Base-by-base conservation (phyloP, 2,329 filamentous ascomycete species). In the Aspergillus brasiliensis region DNA sequence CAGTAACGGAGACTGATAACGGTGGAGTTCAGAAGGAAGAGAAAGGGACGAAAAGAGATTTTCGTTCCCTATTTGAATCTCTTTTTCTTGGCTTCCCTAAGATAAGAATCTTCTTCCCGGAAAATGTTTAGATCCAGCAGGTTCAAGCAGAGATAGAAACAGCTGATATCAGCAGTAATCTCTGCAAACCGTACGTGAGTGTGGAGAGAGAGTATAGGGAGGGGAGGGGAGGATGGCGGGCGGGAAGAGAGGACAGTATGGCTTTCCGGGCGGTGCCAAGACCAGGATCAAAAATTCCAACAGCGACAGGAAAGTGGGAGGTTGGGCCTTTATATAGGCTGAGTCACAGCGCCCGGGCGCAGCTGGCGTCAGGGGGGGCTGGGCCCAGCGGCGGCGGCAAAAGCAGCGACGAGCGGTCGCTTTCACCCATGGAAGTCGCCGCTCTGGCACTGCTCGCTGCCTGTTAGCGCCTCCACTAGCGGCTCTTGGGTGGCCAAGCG, bases 321-420 rank as follows among this genome's bases (percentile, higher is more conserved):
- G 71, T 68, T 72, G 71, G 68, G 64, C 65, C 73, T 71, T 77
- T 77, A 74, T 76, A 77, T 77, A 77, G 71, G 69, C 68, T 72
- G 73, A 74, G 60, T 72, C 69, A 74, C 65, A 64, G 67, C 63
- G 60, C 57, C 65, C 60, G 63, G 65, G 56, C 31, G 54, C 38
- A 55, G 65, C 63, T 67, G 68, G 56, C 65, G 65, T 73, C 72
- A 73, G 71, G 74, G 73, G 28, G 73, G 71, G 69, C 71, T 74
- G 73, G 73, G 68, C 70, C 71, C 56, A 65, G 62, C 63, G 69
- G 67, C 67, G 72, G 73, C 72, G 72, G 66, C 67, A 73, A 76
- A 76, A 75, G 71, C 74, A 73, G 74, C 73, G 65, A 64, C 53
- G 53, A 49, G 10, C 54, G 51, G 59, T 67, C 66, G 62, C 67